These are phyloP conservation scores for Cytidiella melzeri DNA, from an alignment of 768 basidiomycete species.

Conservation along the genomic window DNA sequence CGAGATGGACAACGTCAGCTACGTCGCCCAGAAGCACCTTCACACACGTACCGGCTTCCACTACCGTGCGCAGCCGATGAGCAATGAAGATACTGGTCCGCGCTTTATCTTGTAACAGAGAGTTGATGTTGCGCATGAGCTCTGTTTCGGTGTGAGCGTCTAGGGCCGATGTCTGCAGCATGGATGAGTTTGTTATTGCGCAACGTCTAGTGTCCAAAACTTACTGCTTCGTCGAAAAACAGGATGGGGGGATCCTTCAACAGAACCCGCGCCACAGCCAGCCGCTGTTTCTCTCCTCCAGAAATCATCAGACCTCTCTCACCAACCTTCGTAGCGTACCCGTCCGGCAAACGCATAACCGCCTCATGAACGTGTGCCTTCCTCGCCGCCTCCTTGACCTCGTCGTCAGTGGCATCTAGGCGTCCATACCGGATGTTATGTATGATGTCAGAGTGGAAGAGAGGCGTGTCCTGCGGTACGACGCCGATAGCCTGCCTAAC, in stretches of 20 bases:
- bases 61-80: conserved; percentile 82
- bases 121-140: conserved; percentile 91
- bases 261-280: conserved; percentile 90
- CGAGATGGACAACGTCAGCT: conserved; percentile 3
- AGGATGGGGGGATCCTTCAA: conserved; percentile 93
- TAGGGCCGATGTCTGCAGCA: conserved; percentile 79
- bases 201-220: no score
- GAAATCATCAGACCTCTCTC: conserved; percentile 98
- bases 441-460: conserved; percentile 94
- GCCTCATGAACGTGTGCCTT: conserved; percentile 87
- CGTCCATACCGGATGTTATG: conserved; percentile 94
- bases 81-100: conserved; percentile 97
- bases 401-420: conserved; percentile 85
- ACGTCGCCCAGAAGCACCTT: background rate
- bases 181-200: no score
- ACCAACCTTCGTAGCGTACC: conserved; percentile 87
- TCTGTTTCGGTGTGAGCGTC: conserved; percentile 94
- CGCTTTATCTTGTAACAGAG: conserved; percentile 62
- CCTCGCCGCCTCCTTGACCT: conserved; percentile 77
- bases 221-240: conserved; percentile 97
- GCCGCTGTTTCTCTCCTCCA: conserved; percentile 95
- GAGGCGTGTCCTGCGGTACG: conserved; percentile 95
- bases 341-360: conserved; percentile 74
- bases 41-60: conserved; percentile 64
- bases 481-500: conserved; percentile 79